Evolutionary conservation across 2,329 filamentous ascomycete genomes (phyloP), one percentile per base, ranked within the genome.

Genomic region (Ophiostoma himal-ulmi): DNA sequence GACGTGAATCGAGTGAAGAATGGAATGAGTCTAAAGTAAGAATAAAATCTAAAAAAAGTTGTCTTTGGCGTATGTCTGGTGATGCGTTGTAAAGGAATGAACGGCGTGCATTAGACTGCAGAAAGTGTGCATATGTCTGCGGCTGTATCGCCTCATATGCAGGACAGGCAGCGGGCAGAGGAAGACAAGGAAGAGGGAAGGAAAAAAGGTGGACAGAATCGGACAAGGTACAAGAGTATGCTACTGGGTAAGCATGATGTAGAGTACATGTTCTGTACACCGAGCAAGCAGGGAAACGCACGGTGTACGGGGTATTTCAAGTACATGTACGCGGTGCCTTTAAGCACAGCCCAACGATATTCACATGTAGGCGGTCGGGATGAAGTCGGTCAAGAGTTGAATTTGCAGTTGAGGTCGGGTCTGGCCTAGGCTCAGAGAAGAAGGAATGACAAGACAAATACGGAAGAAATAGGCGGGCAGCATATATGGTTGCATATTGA

Each of bases 381-480:
- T n/a, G 7, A 8, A 26, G 52, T 57, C 52, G 52, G n/a, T 26
- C 22, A 48, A 7, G 17, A 48, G 44, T n/a, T 6, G 22, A 26
- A 57, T 26, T 22, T n/a, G n/a, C 13, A n/a, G 52, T 57, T 26
- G 52, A 13, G 22, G 52, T 17, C n/a, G 44, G 7, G n/a, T 26
- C 52, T 57, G 22, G n/a, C 8, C 7, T 30, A 30, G 30, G 4
- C 30, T 30, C 30, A 30, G 30, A 30, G 52, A 22, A 57, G 20
- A 20, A 57, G 52, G 22, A 4, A 57, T 11, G 52, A 57, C 17
- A 26, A 26, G 52, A 57, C 52, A 26, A 26, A 57, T 11, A 26
- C 52, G 52, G 52, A 22, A 57, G 52, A 57, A 57, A 57, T 57
- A 57, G 52, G 52, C 52, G 52, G 52, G 22, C 52, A 57, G 52